Conservation (phyloP, 2,329 filamentous ascomycete genomes). For the Helotiales sp. region DNA sequence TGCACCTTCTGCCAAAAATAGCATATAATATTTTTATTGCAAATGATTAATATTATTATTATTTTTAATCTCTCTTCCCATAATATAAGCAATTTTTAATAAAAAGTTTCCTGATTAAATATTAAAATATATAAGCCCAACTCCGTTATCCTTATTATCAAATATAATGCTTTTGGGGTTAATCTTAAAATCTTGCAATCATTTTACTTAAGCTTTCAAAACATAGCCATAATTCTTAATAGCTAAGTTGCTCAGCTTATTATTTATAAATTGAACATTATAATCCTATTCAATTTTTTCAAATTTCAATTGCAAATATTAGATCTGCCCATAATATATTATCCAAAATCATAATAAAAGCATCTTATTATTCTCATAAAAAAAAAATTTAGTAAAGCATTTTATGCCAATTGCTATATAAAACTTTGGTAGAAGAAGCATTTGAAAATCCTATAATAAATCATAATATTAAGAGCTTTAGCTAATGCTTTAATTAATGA, state of each 20-base stretch:
- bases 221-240: neutral
- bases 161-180: constrained; percentile 13
- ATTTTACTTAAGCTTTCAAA: constrained; percentile 13
- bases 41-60: neutral
- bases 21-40: neutral
- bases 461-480: neutral
- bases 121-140: neutral
- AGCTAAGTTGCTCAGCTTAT: neutral
- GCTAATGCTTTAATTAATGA: constrained; percentile 7
- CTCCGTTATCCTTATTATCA: neutral
- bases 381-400: neutral
- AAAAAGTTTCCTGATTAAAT: neutral
- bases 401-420: neutral
- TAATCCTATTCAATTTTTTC: neutral
- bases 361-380: neutral
- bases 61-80: neutral
- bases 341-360: neutral
- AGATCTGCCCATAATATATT: neutral
- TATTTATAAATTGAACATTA: constrained; percentile 4
- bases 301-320: neutral
- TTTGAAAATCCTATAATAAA: constrained; percentile 6
- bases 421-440: constrained; percentile 6
- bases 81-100: neutral
- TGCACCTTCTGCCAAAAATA: neutral
- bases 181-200: constrained; percentile 15